Percentiles rank a stretch among this genome's conserved stretches.
These are phyloP conservation scores for Ascoidea asiatica DNA, from an alignment of 805 yeast species.

Conservation along the genomic window DNA sequence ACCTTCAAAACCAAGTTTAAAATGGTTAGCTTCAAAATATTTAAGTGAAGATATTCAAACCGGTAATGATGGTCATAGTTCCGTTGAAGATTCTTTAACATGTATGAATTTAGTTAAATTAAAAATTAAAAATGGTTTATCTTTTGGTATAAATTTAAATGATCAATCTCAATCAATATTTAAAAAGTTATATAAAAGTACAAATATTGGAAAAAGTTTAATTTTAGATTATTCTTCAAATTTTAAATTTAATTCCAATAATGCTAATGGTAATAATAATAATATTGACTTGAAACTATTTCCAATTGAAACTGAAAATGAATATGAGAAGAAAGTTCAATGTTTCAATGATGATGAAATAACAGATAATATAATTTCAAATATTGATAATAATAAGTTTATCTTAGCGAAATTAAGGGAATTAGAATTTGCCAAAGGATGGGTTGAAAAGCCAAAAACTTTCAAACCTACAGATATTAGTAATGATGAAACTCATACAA, in stretches of 20 bases:
- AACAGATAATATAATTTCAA: slow-evolving; percentile 24
- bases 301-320: slow-evolving; percentile 1
- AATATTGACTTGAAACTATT: no score
- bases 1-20: slow-evolving; percentile 68
- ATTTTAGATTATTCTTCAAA: slow-evolving; percentile 17
- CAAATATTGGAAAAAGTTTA: slow-evolving; percentile 6
- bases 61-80: slow-evolving; percentile 56
- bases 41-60: slow-evolving; percentile 51
- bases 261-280: not conserved
- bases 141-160: slow-evolving; percentile 41
- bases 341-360: slow-evolving; percentile 51
- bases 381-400: slow-evolving; percentile 30
- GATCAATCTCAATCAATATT: slow-evolving; percentile 25
- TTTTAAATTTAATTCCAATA: slow-evolving; percentile 12
- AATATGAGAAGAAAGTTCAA: slow-evolving; percentile 22
- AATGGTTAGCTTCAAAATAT: slow-evolving; percentile 47
- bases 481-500: slow-evolving; percentile 8
- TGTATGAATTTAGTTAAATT: slow-evolving; percentile 65
- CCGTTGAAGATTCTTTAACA: slow-evolving; percentile 73
- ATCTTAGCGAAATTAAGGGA: slow-evolving; percentile 45
- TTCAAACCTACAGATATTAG: slow-evolving; percentile 4
- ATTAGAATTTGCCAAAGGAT: slow-evolving; percentile 31
- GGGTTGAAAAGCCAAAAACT: slow-evolving; percentile 12
- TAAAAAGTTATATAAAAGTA: slow-evolving; percentile 20
- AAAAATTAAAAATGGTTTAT: slow-evolving; percentile 53